Evolutionary conservation across 768 basidiomycete species (phyloP).

Genomic region (Suillus lakei): DNA sequence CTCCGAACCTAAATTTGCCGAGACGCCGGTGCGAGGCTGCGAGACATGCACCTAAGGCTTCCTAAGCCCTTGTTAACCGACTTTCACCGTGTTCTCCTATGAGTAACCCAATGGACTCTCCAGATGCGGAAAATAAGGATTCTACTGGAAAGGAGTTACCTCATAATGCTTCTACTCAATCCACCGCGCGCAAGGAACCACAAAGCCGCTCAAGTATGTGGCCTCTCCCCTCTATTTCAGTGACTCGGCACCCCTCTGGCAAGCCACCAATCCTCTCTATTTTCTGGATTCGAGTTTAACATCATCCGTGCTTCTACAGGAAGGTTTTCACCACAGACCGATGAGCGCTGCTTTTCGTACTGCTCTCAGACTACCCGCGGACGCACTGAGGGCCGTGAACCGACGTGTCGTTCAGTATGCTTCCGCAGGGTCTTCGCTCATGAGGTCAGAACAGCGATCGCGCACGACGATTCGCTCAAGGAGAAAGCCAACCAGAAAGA

Average conservation of each 20-base stretch:
- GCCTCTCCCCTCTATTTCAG: slow-evolving; percentile 27
- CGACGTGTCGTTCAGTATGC: slow-evolving; percentile 62
- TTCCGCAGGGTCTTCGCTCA: slow-evolving; percentile 70
- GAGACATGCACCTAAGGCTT: neutral
- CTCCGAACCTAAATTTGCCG: slow-evolving; percentile 17
- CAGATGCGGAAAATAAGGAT: slow-evolving; percentile 4
- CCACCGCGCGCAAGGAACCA: slow-evolving; percentile 5
- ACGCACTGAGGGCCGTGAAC: slow-evolving; percentile 53
- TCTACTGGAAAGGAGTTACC: neutral
- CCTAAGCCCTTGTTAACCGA: slow-evolving; percentile 6
- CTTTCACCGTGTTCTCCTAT: slow-evolving; percentile 3
- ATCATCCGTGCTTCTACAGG: slow-evolving; percentile 38
- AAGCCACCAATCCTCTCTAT: slow-evolving; percentile 9
- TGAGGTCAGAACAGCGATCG: slow-evolving; percentile 59
- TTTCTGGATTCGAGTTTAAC: neutral
- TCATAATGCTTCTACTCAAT: neutral
- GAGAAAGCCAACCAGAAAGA: slow-evolving; percentile 48
- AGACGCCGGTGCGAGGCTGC: neutral
- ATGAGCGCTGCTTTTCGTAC: slow-evolving; percentile 70
- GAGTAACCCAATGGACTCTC: slow-evolving; percentile 6
- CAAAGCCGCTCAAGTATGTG: slow-evolving; percentile 9
- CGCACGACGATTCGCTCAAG: slow-evolving; percentile 36
- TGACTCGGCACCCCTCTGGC: slow-evolving; percentile 29
- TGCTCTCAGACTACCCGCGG: slow-evolving; percentile 62
- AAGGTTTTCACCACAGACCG: slow-evolving; percentile 59